Evolutionary conservation across 2,329 filamentous ascomycete species (phyloP), one percentile per base, ranked within the genome.

Genomic region (Acrocalymma vagum): DNA sequence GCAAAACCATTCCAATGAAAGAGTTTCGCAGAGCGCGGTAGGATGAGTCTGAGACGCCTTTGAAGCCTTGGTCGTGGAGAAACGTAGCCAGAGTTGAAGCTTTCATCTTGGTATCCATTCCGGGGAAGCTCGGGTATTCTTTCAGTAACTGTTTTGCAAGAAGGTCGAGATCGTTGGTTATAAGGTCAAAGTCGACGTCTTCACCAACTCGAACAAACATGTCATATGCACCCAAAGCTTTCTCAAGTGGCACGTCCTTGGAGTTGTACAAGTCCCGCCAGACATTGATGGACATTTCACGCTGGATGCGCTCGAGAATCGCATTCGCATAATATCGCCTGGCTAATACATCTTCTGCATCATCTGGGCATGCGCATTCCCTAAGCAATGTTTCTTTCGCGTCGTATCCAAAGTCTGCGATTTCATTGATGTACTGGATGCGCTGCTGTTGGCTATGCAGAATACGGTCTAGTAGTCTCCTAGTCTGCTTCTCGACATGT

Each of bases 1-100:
- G 84, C 28, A 97, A 75, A 4, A 88, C 90, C 47, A 95, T 78
- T 8, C 90, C 90, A 40, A 99, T 84, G 56, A 96, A 88, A 57
- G 89, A 95, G 69, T 97, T 95, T 48, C 88, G 83, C 42, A 97
- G 72, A 43, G 87, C 85, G 55, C 90, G 84, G 64, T 94, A 96
- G 38, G 86, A 82, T 6, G 83, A 81, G n/a, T 83, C 72, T n/a
- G 78, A 76, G 41, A 90, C 80, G 29, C 91, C 91, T 1, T 82
- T 83, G 52, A 95, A 79, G 38, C 87, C 83, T 24, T 84, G 79
- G 3, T 71, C 65, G 39, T 85, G 82, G 29, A 97, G 73, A 77
- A 88, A 96, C 7, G 73, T 74, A 13, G 86, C 85, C 24, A 96
- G 73, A 2, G 76, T 72, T 25, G 87, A 67, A 1, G 92, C 89